These are phyloP conservation scores for Penicillium bovifimosum DNA, from an alignment of 495 filamentous ascomycete species.

Conservation along the genomic window DNA sequence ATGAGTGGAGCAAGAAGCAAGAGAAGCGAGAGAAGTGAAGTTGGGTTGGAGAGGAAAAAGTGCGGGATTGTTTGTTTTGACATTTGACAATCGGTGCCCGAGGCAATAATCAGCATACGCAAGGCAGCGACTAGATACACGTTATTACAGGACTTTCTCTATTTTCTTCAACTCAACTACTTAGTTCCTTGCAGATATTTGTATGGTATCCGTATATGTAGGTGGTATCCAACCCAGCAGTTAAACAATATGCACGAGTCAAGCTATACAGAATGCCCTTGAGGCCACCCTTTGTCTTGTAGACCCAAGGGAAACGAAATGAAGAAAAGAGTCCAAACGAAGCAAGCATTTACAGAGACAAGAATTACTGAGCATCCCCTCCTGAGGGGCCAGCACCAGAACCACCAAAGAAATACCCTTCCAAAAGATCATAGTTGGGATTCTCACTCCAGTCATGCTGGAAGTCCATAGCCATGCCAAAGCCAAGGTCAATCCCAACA, in stretches of 20 bases:
- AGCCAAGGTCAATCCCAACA: slow-evolving; percentile 62
- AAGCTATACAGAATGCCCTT: slow-evolving; percentile 4
- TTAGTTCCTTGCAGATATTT: not conserved
- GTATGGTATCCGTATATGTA: slow-evolving; percentile 4
- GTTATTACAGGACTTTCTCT: too few species aligned
- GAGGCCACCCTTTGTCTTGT: slow-evolving; percentile 8
- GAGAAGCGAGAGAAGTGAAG: not conserved
- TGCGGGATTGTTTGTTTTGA: slow-evolving; percentile 25
- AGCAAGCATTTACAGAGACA: not conserved
- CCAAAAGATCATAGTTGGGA: slow-evolving; percentile 75
- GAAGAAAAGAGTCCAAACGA: slow-evolving; percentile 3
- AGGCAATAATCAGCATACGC: slow-evolving; percentile 12
- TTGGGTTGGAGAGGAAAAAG: slow-evolving; percentile 14
- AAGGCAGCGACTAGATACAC: not conserved
- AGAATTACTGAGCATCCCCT: slow-evolving; percentile 16
- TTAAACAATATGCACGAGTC: not conserved
- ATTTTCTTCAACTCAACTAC: not conserved
- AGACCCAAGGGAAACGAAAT: not conserved
- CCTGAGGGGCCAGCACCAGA: slow-evolving; percentile 30
- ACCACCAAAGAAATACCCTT: slow-evolving; percentile 86
- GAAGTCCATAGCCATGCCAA: slow-evolving; percentile 66
- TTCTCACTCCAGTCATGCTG: slow-evolving; percentile 80
- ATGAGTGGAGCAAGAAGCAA: slow-evolving; percentile 9
- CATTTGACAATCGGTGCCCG: slow-evolving; percentile 23
- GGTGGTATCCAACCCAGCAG: slow-evolving; percentile 12